These are phyloP conservation scores for Urochloa ruziziensis DNA, from an alignment of 176 grass and related monocot genomes.

Conservation along the genomic window DNA sequence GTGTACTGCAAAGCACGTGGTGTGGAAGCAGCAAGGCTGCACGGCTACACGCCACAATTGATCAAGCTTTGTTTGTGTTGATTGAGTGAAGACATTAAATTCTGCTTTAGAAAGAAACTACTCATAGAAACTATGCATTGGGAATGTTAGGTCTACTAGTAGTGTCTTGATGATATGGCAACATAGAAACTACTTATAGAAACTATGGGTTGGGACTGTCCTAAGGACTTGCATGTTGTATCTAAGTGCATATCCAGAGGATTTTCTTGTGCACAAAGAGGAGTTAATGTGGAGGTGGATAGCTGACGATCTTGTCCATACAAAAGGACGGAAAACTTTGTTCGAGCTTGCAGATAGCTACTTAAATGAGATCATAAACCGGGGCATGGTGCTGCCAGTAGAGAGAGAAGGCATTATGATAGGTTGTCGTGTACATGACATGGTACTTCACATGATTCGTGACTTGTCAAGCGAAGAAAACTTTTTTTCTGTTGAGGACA, in stretches of 20 bases:
- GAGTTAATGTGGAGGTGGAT: background rate
- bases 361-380: background rate
- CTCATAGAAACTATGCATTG: no score
- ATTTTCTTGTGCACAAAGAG: background rate
- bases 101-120: no score
- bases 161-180: no score
- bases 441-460: background rate
- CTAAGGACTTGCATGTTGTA: background rate
- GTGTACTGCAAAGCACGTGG: no score
- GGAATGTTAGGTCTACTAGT: no score
- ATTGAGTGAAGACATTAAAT: no score
- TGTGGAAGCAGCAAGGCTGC: no score
- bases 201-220: no score
- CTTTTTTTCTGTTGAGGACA: background rate
- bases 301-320: background rate
- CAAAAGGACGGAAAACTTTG: background rate
- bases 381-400: background rate
- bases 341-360: background rate
- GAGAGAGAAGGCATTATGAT: accelerated
- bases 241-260: background rate
- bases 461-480: background rate
- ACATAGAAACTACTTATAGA: no score
- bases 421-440: background rate
- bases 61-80: no score
- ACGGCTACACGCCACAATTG: no score